These are phyloP conservation scores for Clavulina sp. DNA, from an alignment of 768 basidiomycete species.

Conservation along the genomic window DNA sequence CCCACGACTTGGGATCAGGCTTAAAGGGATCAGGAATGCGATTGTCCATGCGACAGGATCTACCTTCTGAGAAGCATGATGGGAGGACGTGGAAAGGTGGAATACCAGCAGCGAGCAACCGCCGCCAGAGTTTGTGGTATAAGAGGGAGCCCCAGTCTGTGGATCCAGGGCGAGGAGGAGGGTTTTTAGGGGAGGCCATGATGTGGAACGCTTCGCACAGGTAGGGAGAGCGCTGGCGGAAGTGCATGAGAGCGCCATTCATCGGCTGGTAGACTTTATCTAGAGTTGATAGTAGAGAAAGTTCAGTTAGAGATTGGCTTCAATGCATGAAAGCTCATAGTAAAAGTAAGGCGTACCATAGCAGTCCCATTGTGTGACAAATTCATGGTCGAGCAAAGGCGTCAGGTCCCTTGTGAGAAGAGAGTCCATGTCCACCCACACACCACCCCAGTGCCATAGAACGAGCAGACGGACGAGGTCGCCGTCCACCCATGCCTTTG, in stretches of 20 bases:
- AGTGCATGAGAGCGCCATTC: slow-evolving; percentile 92
- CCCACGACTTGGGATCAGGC: slow-evolving; percentile 42
- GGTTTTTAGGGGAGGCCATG: slow-evolving; percentile 43
- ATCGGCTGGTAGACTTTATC: slow-evolving; percentile 62
- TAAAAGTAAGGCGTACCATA: slow-evolving; percentile 44
- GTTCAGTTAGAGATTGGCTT: not conserved
- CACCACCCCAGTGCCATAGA: slow-evolving; percentile 77
- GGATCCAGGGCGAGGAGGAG: slow-evolving; percentile 54
- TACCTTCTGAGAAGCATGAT: slow-evolving; percentile 86
- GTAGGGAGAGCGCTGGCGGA: slow-evolving; percentile 79
- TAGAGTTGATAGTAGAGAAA: slow-evolving; percentile 15
- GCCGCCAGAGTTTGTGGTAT: slow-evolving; percentile 81
- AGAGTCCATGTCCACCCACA: slow-evolving; percentile 98
- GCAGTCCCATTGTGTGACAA: slow-evolving; percentile 98
- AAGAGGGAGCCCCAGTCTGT: slow-evolving; percentile 91
- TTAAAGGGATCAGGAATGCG: slow-evolving; percentile 83
- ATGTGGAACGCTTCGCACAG: slow-evolving; percentile 92
- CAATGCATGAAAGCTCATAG: not conserved
- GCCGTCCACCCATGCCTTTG: slow-evolving; percentile 86
- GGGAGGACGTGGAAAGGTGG: slow-evolving; percentile 86
- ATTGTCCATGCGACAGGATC: slow-evolving; percentile 83
- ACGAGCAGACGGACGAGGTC: slow-evolving; percentile 79
- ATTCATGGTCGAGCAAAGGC: slow-evolving; percentile 84
- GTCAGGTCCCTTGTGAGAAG: slow-evolving; percentile 74
- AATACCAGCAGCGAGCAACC: slow-evolving; percentile 51